Evolutionary conservation across 2,329 filamentous ascomycete species (phyloP).

Genomic region (Colletotrichum godetiae): DNA sequence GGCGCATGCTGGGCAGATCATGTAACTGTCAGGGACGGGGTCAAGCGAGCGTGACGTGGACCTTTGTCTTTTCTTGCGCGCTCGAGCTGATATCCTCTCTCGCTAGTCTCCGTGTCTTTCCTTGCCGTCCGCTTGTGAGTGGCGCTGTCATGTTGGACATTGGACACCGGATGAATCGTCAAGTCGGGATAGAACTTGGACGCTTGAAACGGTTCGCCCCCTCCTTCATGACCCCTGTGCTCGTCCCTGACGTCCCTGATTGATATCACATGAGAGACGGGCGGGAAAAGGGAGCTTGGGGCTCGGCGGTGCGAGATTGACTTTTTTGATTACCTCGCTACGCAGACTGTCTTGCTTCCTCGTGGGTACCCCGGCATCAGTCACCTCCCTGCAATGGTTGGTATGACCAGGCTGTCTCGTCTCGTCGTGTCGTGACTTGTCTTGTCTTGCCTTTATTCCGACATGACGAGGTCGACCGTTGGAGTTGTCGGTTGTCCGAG

Average conservation of each 20-base stretch:
- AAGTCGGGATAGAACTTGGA: constrained; percentile 13
- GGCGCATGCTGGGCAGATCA: constrained; percentile 32
- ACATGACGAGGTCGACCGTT: constrained; percentile 5
- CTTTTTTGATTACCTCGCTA: constrained; percentile 10
- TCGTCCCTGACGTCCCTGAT: constrained; percentile 19
- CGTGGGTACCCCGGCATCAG: not conserved
- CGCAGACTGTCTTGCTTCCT: not conserved
- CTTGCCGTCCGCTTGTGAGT: constrained; percentile 3
- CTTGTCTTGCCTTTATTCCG: constrained; percentile 16
- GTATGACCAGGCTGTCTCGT: constrained; percentile 8
- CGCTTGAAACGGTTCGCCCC: constrained; percentile 27
- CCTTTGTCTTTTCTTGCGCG: not conserved
- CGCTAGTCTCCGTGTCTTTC: not conserved
- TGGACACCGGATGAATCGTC: constrained; percentile 23
- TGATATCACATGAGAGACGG: constrained; percentile 25
- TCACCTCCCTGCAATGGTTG: not conserved
- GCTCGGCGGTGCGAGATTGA: constrained; percentile 23
- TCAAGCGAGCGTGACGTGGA: constrained; percentile 32
- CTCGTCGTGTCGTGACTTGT: constrained; percentile 5
- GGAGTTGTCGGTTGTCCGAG: not conserved
- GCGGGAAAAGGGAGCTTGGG: constrained; percentile 26
- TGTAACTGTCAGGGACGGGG: constrained; percentile 30
- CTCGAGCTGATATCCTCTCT: constrained; percentile 13
- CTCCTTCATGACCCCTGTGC: constrained; percentile 16
- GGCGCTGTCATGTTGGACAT: constrained; percentile 3